Base-by-base conservation (phyloP, 345 rosid species). In the Salix udensis region DNA sequence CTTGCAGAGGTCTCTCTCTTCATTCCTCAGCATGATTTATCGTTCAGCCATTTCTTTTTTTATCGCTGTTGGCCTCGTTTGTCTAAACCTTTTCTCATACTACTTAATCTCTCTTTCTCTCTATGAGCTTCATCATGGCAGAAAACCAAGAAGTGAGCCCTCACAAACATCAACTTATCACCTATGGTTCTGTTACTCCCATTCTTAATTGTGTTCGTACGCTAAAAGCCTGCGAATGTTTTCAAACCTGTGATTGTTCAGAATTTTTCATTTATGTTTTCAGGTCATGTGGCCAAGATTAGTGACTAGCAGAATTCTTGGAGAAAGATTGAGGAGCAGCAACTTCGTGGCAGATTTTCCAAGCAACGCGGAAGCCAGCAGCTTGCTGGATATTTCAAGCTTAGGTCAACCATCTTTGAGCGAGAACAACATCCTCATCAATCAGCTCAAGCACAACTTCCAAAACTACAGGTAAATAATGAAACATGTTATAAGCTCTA, bases 241-340 rank as follows among this genome's bases (percentile, higher is more conserved):
- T 64, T 13, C 23, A 23, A 19, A 5, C n/a, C 1, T 40, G 2
- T 37, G 46, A 11, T 67, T 62, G 2, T 14, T 24, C 46, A 70
- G n/a, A n/a, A n/a, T 65, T 21, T 11, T 21, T 74, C 34, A 0
- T 12, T 1, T 67, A 13, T 26, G 19, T 71, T 50, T 82, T 6
- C 62, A 89, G 91, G 87, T 92, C 75, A 90, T 89, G 92, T 90
- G 93, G 97, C 94, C 92, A 37, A 88, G 86, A 87, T 83, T 92
- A 77, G 88, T 92, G 39, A 94, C 88, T 30, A 92, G 80, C 81
- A 94, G 92, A 86, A 44, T 89, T 84, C 82, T 94, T 37, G 79
- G 85, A 78, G 90, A 83, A 75, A 78, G 88, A 68, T 68, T 86
- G 55, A 92, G 96, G n/a, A 87, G 91, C 91, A 89, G 79, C 82